Evolutionary conservation across 2,329 filamentous ascomycete genomes (phyloP).

Genomic region (Monosporascus cannonballus): DNA sequence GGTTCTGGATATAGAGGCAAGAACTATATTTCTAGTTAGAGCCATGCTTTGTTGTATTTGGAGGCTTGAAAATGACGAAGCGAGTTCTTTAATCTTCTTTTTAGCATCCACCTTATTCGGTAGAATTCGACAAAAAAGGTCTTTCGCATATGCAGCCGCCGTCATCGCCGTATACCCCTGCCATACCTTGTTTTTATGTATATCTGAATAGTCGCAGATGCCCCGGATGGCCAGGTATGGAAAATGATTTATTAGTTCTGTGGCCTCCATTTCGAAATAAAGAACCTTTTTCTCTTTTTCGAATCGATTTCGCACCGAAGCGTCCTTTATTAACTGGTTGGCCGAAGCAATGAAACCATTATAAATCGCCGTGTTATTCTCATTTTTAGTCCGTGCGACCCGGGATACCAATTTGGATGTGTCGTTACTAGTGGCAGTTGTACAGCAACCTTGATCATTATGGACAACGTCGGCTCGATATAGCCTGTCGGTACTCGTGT

Average conservation of each 20-base stretch:
- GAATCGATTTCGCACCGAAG: constrained; percentile 11
- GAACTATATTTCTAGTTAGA: background rate
- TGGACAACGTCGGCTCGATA: too few relatives aligned
- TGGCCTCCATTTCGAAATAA: constrained; percentile 16
- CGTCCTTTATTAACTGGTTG: constrained; percentile 18
- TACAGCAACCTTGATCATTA: background rate
- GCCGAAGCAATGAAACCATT: constrained; percentile 21
- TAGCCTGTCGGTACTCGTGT: too few relatives aligned
- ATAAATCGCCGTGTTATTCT: constrained; percentile 13
- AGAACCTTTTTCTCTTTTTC: constrained; percentile 3
- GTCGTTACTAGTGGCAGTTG: constrained; percentile 11
- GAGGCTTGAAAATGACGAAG: background rate
- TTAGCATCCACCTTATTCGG: background rate
- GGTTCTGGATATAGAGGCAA: background rate
- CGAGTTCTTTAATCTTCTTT: background rate
- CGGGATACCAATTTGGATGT: constrained; percentile 2
- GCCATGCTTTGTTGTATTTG: background rate
- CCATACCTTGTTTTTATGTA: constrained; percentile 20
- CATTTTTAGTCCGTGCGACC: background rate
- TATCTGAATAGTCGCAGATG: constrained; percentile 21
- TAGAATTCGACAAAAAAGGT: background rate
- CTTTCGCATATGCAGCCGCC: constrained; percentile 15
- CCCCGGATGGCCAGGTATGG: constrained; percentile 20
- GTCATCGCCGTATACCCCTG: constrained; percentile 13
- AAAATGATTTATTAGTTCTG: constrained; percentile 16